Percentiles rank a stretch among this genome's conserved stretches.
phyloP scores from a whole-genome alignment of 805 yeast genomes.

The Spencermartinsiella europaea region DNA sequence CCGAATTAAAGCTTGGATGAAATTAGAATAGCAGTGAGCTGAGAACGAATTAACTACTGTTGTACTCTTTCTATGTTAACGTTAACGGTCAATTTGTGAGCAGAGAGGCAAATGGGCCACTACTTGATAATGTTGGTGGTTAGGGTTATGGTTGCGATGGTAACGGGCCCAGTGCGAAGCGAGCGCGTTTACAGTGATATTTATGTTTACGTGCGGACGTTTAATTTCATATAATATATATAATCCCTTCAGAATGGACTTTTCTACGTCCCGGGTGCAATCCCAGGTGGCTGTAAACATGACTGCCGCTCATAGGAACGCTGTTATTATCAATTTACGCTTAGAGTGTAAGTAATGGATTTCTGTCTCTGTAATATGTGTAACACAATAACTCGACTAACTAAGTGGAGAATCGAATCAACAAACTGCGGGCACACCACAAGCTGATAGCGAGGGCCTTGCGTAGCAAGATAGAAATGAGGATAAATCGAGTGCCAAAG shows the following conservation, averaged over 20 bases:
- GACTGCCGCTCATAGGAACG: slow-evolving; percentile 16
- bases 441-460: slow-evolving; percentile 26
- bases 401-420: slow-evolving; percentile 29
- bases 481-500: slow-evolving; percentile 45
- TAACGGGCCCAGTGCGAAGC: too few relatives aligned
- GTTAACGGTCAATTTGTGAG: too few relatives aligned
- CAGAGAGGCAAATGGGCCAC: too few relatives aligned
- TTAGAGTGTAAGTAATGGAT: slow-evolving; percentile 19
- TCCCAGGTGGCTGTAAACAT: not conserved
- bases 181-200: too few relatives aligned
- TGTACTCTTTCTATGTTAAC: too few relatives aligned
- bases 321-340: slow-evolving; percentile 15
- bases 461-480: slow-evolving; percentile 37
- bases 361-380: not conserved
- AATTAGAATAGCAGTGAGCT: too few relatives aligned
- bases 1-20: too few relatives aligned
- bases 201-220: too few relatives aligned
- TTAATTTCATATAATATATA: too few relatives aligned
- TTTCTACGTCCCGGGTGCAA: slow-evolving; percentile 1
- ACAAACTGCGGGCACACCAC: slow-evolving; percentile 28
- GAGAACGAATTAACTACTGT: too few relatives aligned
- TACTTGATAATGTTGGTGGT: too few relatives aligned
- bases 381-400: slow-evolving; percentile 1
- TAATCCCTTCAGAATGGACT: not conserved
- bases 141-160: too few relatives aligned